Evolutionary conservation across 1,139 yeast species (phyloP), one percentile per base, ranked within the genome.

Genomic region (Magnusiomyces tetraspermus): DNA sequence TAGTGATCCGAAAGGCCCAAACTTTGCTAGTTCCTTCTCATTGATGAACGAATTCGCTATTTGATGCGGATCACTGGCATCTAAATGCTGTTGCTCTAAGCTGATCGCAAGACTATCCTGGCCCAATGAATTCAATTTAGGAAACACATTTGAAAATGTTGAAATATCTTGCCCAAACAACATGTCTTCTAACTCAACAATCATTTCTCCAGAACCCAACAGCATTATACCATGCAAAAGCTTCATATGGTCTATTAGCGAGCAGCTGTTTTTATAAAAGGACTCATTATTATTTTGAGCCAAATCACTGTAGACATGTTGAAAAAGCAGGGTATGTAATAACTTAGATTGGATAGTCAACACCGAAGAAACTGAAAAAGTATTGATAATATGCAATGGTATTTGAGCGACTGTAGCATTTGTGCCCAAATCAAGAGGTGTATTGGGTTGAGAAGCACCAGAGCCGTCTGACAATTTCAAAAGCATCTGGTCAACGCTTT

Each of bases 171-270:
- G 15, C 2, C 57, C 57, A 44, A 54, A 54, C 1, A 54, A 13
- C 43, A 42, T 48, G 36, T 51, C 50, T 44, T 54, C 55, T n/a
- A 54, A 26, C 15, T 43, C 48, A 47, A 50, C 45, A 3, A 54
- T 38, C 21, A 54, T 26, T 3, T 19, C 26, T 2, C 57, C 57
- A 2, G 57, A 55, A 3, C 54, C 54, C 11, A 55, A 36, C 2
- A 55, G 44, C 51, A 52, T 43, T 26, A 55, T 42, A 13, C 52
- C 37, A 2, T 49, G 47, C 6, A 55, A 23, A 5, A 55, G 26
- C 4, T 17, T 46, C 55, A 53, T 51, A 42, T 55, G 55, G 6
- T 50, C 52, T 4, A 50, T 23, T 19, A 52, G n/a, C 8, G 22
- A 26, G 36, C 52, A 48, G 21, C 28, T 17, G 45, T 23, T 41